Conservation (phyloP, 140 eudicot species). For the Bidens hawaiensis region DNA sequence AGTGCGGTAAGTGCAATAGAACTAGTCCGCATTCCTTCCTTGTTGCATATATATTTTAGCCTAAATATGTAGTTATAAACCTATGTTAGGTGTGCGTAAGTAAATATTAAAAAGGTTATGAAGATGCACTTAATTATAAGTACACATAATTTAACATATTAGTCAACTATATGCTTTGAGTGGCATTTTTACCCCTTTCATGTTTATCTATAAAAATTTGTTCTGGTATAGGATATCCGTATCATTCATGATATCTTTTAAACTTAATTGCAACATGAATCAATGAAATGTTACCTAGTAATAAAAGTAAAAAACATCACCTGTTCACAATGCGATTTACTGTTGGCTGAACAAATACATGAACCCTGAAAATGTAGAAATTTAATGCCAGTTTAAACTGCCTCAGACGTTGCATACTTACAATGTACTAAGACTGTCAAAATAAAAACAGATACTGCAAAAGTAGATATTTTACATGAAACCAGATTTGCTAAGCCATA, state of each 20-base stretch:
- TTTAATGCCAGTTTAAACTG: constrained; percentile 12
- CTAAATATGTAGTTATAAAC: constrained; percentile 33
- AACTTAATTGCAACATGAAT: constrained; percentile 7
- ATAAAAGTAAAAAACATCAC: constrained; percentile 39
- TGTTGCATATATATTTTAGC: constrained; percentile 83
- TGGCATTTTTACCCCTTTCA: neutral
- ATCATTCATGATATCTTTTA: neutral
- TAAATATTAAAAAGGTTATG: neutral
- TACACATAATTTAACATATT: neutral
- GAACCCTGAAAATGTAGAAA: constrained; percentile 69
- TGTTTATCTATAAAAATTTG: neutral
- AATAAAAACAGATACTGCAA: constrained; percentile 5
- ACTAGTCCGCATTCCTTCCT: constrained; percentile 75
- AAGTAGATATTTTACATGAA: neutral
- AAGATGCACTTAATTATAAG: neutral
- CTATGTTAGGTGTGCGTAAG: neutral
- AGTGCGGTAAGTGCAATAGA: constrained; percentile 84
- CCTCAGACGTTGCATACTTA: neutral
- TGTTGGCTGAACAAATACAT: constrained; percentile 82
- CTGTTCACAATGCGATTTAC: constrained; percentile 88
- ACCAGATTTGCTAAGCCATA: neutral
- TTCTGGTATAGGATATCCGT: neutral
- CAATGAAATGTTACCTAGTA: neutral
- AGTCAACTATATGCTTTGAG: constrained; percentile 4
- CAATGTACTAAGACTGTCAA: constrained; percentile 7